Percentiles rank a stretch among this genome's conserved stretches.
phyloP scores from a whole-genome alignment of 768 basidiomycete species.

The Trametes villosa region DNA sequence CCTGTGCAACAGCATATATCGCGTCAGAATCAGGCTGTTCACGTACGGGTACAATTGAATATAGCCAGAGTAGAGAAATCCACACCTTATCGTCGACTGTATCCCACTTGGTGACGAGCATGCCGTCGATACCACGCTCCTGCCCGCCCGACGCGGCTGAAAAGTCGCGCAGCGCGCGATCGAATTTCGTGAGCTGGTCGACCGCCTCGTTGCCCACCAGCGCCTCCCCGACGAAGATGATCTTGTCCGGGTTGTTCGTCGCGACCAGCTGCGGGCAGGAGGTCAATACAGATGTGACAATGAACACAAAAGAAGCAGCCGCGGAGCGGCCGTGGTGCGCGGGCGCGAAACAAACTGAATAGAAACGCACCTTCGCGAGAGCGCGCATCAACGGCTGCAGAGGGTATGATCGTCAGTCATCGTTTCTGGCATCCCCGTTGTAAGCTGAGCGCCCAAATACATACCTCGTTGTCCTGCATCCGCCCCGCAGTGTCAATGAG shows the following conservation, averaged over 20 bases:
- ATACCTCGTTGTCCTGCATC: slow-evolving; percentile 99
- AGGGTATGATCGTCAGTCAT: not conserved
- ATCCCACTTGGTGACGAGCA: slow-evolving; percentile 99
- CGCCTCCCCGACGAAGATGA: slow-evolving; percentile 97
- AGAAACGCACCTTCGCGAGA: slow-evolving; percentile 76
- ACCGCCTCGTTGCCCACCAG: slow-evolving; percentile 99
- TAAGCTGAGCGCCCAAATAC: slow-evolving; percentile 18
- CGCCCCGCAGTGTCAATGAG: slow-evolving; percentile 97
- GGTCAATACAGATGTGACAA: not conserved
- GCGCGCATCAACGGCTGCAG: slow-evolving; percentile 93
- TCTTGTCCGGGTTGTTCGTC: slow-evolving; percentile 95
- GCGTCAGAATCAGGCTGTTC: too few species aligned
- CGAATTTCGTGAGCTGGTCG: slow-evolving; percentile 96
- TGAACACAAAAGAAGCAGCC: not conserved
- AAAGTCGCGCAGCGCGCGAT: slow-evolving; percentile 91
- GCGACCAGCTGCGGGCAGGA: slow-evolving; percentile 70
- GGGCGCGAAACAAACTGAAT: not conserved
- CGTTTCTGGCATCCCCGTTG: not conserved
- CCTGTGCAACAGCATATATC: slow-evolving; percentile 53
- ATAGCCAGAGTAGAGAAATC: not conserved
- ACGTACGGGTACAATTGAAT: not conserved
- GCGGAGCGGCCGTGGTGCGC: not conserved
- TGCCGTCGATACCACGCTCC: slow-evolving; percentile 95
- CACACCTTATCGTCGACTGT: slow-evolving; percentile 95
- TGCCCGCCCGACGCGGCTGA: slow-evolving; percentile 71